A percentile compares a stretch with the other conserved stretches of the same genome.
These are phyloP conservation scores for Sonneratia alba DNA, from an alignment of 345 rosid genomes.

Conservation along the genomic window DNA sequence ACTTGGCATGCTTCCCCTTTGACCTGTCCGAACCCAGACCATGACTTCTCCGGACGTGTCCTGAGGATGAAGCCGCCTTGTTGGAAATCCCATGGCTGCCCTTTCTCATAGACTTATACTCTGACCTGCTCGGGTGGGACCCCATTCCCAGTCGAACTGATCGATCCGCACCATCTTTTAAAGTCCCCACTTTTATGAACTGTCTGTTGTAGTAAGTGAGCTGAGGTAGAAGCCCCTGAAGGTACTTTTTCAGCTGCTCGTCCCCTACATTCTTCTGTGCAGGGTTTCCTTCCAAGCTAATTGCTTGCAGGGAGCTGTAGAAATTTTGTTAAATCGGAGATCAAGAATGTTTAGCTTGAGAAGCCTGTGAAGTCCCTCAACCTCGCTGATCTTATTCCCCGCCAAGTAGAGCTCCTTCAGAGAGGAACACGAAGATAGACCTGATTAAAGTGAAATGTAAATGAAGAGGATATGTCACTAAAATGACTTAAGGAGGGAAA, in stretches of 20 bases:
- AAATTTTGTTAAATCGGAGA: conserved; percentile 82
- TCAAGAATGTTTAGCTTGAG: conserved; percentile 73
- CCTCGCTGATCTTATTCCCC: conserved; percentile 86
- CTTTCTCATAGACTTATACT: conserved; percentile 51
- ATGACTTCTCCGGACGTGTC: conserved; percentile 32
- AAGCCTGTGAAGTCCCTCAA: conserved; percentile 94
- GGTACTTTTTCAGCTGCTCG: conserved; percentile 73
- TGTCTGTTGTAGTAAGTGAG: conserved; percentile 75
- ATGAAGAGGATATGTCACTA: neutral
- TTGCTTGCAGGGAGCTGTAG: conserved; percentile 85
- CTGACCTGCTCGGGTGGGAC: conserved; percentile 52
- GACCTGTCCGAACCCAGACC: conserved; percentile 34
- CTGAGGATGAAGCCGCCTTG: conserved; percentile 38
- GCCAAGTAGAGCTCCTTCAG: conserved; percentile 92
- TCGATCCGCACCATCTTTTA: conserved; percentile 57
- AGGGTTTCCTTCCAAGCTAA: conserved; percentile 95
- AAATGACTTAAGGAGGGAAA: too few relatives aligned
- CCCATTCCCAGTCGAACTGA: conserved; percentile 53
- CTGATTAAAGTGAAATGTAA: conserved; percentile 21
- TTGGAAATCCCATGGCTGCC: conserved; percentile 37
- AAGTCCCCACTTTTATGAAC: conserved; percentile 40
- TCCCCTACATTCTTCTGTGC: conserved; percentile 96
- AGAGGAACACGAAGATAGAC: conserved; percentile 88
- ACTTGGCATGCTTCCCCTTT: conserved; percentile 31
- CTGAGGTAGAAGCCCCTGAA: conserved; percentile 74